Percentiles rank a stretch among this genome's conserved stretches.
Conservation (phyloP, 139 green algal species). For the Trebouxia sp. region DNA sequence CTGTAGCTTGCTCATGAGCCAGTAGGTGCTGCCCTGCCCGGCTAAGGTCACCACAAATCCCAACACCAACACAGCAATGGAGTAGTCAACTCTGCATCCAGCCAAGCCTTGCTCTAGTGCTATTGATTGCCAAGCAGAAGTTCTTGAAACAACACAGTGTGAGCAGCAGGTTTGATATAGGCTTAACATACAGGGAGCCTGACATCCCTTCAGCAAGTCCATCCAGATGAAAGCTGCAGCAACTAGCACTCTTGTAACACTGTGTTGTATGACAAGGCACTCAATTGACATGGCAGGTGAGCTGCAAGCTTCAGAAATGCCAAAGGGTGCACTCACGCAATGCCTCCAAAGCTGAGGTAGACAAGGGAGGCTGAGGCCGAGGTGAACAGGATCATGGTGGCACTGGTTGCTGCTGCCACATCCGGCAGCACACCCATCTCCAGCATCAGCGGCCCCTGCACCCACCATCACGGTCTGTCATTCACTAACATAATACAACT, state of each 20-base stretch:
- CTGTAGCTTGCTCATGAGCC: conserved; percentile 36
- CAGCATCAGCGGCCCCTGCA: conserved; percentile 63
- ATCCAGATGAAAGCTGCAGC: background rate
- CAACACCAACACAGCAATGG: conserved; percentile 34
- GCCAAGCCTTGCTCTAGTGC: background rate
- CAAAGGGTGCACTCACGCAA: conserved; percentile 15
- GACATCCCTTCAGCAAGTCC: background rate
- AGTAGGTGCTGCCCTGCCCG: conserved; percentile 44
- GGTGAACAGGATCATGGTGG: conserved; percentile 59
- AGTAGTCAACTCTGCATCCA: conserved; percentile 44
- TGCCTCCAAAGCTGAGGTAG: conserved; percentile 55
- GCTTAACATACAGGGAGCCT: no score
- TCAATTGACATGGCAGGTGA: background rate
- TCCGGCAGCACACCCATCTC: conserved; percentile 63
- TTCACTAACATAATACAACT: background rate
- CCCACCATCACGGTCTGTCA: background rate
- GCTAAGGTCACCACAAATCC: conserved; percentile 44
- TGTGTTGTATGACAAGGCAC: background rate
- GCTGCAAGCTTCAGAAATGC: background rate
- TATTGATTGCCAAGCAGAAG: background rate
- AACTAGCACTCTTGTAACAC: background rate
- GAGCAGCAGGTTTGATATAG: no score
- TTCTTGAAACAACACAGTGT: background rate
- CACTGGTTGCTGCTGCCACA: conserved; percentile 60
- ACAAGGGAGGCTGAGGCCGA: conserved; percentile 49